Evolutionary conservation across 2,329 filamentous ascomycete genomes (phyloP).

Genomic region (Clarireedia sp.): DNA sequence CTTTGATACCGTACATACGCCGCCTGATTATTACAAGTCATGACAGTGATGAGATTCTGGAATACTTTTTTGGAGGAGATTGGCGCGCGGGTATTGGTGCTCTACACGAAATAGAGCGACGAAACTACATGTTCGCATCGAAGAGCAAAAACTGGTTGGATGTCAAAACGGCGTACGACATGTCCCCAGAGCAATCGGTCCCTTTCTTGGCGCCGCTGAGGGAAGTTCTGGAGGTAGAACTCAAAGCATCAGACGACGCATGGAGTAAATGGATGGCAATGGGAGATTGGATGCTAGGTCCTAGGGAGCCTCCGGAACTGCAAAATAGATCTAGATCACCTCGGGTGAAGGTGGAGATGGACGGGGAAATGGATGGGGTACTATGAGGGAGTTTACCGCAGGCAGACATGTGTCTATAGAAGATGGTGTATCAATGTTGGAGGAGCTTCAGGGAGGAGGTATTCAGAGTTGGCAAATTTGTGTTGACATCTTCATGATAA

Average conservation of each 20-base stretch:
- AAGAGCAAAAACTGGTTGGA: slow-evolving; percentile 87
- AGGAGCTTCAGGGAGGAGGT: not conserved
- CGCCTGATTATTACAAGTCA: slow-evolving; percentile 87
- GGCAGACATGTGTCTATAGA: not conserved
- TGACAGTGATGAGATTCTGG: slow-evolving; percentile 76
- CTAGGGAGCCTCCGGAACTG: slow-evolving; percentile 29
- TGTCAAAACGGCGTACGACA: slow-evolving; percentile 88
- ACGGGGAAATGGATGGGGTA: slow-evolving; percentile 7
- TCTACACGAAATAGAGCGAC: slow-evolving; percentile 79
- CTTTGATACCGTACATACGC: slow-evolving; percentile 80
- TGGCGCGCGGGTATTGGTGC: slow-evolving; percentile 74
- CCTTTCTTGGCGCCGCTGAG: slow-evolving; percentile 84
- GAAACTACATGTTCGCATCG: slow-evolving; percentile 91
- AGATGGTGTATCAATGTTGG: not conserved
- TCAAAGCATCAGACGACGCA: slow-evolving; percentile 69
- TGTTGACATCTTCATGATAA: no score
- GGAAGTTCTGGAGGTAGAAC: slow-evolving; percentile 68
- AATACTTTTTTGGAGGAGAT: slow-evolving; percentile 95
- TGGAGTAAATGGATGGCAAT: slow-evolving; percentile 97
- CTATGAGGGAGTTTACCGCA: not conserved
- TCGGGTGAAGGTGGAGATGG: slow-evolving; percentile 13
- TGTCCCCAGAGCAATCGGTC: slow-evolving; percentile 61
- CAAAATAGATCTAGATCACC: not conserved
- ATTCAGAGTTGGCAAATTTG: not conserved
- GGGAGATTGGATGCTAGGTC: slow-evolving; percentile 98